Base-by-base conservation (phyloP, 805 yeast genomes). In the Yarrowia sp. region DNA sequence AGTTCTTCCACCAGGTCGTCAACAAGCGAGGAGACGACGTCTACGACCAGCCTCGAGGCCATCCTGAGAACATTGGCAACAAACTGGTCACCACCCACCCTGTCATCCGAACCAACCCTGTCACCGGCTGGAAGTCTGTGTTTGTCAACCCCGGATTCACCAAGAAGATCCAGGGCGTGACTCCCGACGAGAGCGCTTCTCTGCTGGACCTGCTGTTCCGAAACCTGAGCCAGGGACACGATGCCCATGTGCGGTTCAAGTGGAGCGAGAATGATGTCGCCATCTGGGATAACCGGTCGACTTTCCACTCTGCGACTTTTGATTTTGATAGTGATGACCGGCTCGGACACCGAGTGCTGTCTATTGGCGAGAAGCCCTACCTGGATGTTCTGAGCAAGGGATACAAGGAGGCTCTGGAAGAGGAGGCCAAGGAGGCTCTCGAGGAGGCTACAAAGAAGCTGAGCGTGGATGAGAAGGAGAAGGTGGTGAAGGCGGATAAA, bases 81-180 rank as follows among this genome's bases (percentile, higher is more conserved):
- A 85, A 75, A 80, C 85, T 71, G 80, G 77, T 41, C 82, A 86
- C n/a, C 71, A 77, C 79, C 66, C 87, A 84, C 71, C 87, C 87
- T 26, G 78, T 84, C 71, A 79, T 84, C 53, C 81, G 87, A 72
- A 76, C 77, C 48, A 85, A 83, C 73, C 86, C 86, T 8, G 86
- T 79, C 16, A 84, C 86, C 38, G 79, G 79, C 43, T 79, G 81
- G 70, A 84, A 84, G 74, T 75, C 77, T 68, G 76, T 84, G 16
- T 84, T 74, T 79, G 74, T 84, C 78, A 77, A 78, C 78, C 73
- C 82, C 12, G 73, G 70, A 50, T 74, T 89, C 76, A 81, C 87
- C 9, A 83, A 88, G 74, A 81, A 84, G 72, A 87, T 89, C 70
- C 83, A 86, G 22, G 92, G 89, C 59, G 79, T 89, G 77, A 89